phyloP scores from a whole-genome alignment of 129 eudicot genomes.

The Cynara cardunculus region DNA sequence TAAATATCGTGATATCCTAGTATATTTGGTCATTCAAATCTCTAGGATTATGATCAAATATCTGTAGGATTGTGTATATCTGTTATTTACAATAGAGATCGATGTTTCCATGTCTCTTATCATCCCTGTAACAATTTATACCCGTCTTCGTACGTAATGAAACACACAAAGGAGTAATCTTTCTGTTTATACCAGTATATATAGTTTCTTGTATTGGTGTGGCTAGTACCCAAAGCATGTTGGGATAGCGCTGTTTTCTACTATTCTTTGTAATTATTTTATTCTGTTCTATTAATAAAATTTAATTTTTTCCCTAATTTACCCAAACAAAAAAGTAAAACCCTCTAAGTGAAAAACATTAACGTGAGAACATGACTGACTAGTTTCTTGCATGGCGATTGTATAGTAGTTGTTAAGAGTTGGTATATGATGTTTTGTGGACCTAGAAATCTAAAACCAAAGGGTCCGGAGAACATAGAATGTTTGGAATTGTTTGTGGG shows the following conservation, averaged over 20 bases:
- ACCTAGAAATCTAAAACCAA: background rate
- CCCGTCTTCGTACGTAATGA: too few species aligned
- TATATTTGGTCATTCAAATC: too few species aligned
- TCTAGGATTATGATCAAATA: too few species aligned
- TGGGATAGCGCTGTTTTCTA: background rate
- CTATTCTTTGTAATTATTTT: background rate
- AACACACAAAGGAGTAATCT: too few species aligned
- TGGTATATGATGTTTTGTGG: background rate
- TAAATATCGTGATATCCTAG: too few species aligned
- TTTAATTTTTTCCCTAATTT: too few species aligned
- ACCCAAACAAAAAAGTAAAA: background rate
- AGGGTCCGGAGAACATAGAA: background rate
- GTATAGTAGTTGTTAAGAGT: background rate
- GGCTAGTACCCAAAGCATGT: background rate
- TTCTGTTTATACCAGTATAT: too few species aligned
- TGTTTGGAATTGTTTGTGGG: background rate
- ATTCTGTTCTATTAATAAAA: too few species aligned
- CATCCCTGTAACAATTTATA: too few species aligned
- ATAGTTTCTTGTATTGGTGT: background rate
- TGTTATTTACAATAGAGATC: too few species aligned
- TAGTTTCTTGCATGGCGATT: background rate
- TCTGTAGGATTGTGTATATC: too few species aligned
- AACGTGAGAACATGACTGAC: background rate
- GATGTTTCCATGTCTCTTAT: too few species aligned
- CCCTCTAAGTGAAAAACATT: background rate